Base-by-base conservation (phyloP, 2,329 filamentous ascomycete genomes). In the Ophiocordyceps camponoti-saundersi region DNA sequence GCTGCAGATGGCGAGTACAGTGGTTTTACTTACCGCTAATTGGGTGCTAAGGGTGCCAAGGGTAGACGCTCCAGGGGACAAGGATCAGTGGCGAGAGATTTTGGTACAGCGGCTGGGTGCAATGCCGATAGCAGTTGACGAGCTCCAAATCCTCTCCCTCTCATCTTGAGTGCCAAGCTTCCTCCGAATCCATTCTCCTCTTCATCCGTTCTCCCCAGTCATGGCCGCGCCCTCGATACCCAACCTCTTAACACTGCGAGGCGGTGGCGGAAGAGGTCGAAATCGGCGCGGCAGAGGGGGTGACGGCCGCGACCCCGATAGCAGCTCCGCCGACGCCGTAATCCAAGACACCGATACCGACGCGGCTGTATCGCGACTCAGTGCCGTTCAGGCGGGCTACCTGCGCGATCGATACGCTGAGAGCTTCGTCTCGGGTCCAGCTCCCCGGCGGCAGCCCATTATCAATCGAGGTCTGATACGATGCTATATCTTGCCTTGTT, bases 281-380 rank as follows among this genome's bases (percentile, higher is more conserved):
- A 26, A 26, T 26, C 23, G 23, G 23, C 23, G 29, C 18, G 56
- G 70, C 65, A 26, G 65, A 64, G 56, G 53, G 47, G 52, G 55
- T n/a, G 68, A 66, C 43, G 62, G 59, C 51, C 61, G 57, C 46
- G 55, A 55, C 52, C 54, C 52, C 46, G 48, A 56, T 21, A 53
- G 58, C n/a, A 53, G 58, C 41, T 65, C 65, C 44, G 79, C 81
- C 54, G 89, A 96, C 63, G 70, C 73, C 49, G 75, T 82, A 40
- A 81, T 98, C 48, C 90, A 94, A 62, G 79, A 80, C 52, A 98
- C 92, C 3, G 92, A 98, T 64, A 80, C 81, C 50, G 92, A 98
- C 67, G 92, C 92, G 23, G 86, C 86, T 49, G 79, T 87, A 41
- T 95, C 88, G 29, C 78, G 92, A 34, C 68, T 94, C 63, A 96